These are phyloP conservation scores for Aspergillus sp. DNA, from an alignment of 2,329 filamentous ascomycete genomes.

Conservation along the genomic window DNA sequence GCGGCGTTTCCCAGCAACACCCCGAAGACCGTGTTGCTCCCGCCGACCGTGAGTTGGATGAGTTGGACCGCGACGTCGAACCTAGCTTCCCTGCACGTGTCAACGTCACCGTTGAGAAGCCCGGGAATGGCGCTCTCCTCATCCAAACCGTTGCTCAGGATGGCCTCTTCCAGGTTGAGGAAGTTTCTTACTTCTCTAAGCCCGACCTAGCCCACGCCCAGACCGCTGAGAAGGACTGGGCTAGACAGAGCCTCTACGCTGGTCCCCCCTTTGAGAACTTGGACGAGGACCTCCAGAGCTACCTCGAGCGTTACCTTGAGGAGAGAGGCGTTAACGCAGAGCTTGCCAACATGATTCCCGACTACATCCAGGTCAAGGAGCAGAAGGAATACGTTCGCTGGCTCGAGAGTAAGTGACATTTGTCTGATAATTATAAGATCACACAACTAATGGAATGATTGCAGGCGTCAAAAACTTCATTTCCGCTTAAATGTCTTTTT, in stretches of 20 bases:
- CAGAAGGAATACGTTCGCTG: conserved; percentile 93
- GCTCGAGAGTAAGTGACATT: conserved; percentile 61
- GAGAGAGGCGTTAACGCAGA: conserved; percentile 86
- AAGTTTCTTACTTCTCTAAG: conserved; percentile 82
- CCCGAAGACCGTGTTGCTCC: conserved; percentile 54
- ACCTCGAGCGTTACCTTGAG: conserved; percentile 90
- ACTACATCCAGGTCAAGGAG: conserved; percentile 98
- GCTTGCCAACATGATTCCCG: conserved; percentile 84
- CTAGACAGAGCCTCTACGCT: conserved; percentile 73
- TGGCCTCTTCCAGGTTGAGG: conserved; percentile 80
- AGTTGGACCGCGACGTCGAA: conserved; percentile 46
- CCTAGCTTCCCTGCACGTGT: conserved; percentile 73
- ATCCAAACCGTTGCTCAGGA: conserved; percentile 85
- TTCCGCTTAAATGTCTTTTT: conserved; percentile 51
- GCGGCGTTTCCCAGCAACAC: conserved; percentile 45
- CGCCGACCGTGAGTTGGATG: conserved; percentile 55
- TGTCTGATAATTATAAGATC: not conserved
- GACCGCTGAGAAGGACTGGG: conserved; percentile 71
- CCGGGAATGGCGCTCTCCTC: conserved; percentile 75
- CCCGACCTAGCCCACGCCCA: conserved; percentile 71
- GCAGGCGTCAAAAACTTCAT: conserved; percentile 78
- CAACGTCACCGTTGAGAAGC: conserved; percentile 84
- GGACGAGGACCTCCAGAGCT: conserved; percentile 89
- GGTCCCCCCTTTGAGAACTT: conserved; percentile 91
- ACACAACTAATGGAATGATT: conserved; percentile 7